Evolutionary conservation across 1,284 basidiomycete genomes (phyloP).

Genomic region (Melanopsichium pennsylvanicum): DNA sequence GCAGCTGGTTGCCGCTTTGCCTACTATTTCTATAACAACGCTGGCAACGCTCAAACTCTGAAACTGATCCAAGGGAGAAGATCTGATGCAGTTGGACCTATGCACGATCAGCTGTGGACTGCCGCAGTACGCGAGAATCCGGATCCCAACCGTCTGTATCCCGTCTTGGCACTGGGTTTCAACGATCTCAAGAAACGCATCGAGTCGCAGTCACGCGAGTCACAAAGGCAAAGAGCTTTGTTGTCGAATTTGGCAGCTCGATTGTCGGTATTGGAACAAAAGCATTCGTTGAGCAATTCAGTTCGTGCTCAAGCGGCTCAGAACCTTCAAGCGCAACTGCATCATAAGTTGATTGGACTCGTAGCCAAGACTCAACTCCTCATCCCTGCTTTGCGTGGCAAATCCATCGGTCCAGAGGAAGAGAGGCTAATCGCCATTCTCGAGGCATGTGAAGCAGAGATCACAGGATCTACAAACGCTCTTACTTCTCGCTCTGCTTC

Average conservation of each 20-base stretch:
- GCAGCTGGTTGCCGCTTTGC: slow-evolving; percentile 57
- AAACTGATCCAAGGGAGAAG: slow-evolving; percentile 51
- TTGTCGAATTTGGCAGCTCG: slow-evolving; percentile 34
- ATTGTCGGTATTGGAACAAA: slow-evolving; percentile 47
- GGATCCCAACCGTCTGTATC: slow-evolving; percentile 59
- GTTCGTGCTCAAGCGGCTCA: slow-evolving; percentile 52
- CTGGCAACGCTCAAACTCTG: slow-evolving; percentile 44
- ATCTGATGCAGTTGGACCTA: slow-evolving; percentile 55
- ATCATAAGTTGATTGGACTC: slow-evolving; percentile 53
- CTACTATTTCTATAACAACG: slow-evolving; percentile 61
- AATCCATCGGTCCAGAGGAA: slow-evolving; percentile 53
- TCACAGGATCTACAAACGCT: slow-evolving; percentile 30
- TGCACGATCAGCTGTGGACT: slow-evolving; percentile 61
- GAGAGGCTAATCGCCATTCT: slow-evolving; percentile 51
- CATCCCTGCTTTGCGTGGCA: slow-evolving; percentile 55
- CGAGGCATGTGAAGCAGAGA: slow-evolving; percentile 60
- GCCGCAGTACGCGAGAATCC: slow-evolving; percentile 60
- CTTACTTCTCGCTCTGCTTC: slow-evolving; percentile 1
- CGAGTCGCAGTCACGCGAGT: slow-evolving; percentile 52
- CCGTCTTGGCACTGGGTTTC: slow-evolving; percentile 63
- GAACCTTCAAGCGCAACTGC: slow-evolving; percentile 53
- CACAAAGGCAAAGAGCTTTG: slow-evolving; percentile 46
- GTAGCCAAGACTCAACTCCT: slow-evolving; percentile 46
- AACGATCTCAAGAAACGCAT: slow-evolving; percentile 56
- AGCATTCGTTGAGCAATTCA: slow-evolving; percentile 54